A percentile compares a stretch with the other conserved stretches of the same genome.
phyloP scores from a whole-genome alignment of 306 rosid species.

The Acacia confusa region DNA sequence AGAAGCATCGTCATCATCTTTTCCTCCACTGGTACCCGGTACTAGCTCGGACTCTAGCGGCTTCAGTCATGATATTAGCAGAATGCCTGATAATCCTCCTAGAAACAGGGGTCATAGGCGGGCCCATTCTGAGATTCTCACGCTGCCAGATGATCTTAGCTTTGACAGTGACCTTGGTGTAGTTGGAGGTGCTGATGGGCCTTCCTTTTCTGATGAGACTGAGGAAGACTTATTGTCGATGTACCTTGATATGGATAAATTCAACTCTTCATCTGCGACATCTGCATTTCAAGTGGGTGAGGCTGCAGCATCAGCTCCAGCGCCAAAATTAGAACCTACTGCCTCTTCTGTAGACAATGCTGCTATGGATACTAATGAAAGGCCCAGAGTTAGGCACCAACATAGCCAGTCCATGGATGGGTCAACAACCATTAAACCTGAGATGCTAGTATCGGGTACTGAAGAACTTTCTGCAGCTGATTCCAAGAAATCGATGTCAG shows the following conservation, averaged over 20 bases:
- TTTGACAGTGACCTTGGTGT: constrained; percentile 69
- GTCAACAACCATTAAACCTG: constrained; percentile 60
- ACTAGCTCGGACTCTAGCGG: constrained; percentile 46
- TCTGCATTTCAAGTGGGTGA: constrained; percentile 55
- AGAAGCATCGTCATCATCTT: constrained; percentile 41
- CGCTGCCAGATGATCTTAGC: constrained; percentile 76
- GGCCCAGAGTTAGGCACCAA: constrained; percentile 75
- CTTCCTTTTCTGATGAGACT: constrained; percentile 66
- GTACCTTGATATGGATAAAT: constrained; percentile 80
- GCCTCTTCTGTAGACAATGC: constrained; percentile 37
- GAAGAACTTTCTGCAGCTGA: constrained; percentile 55
- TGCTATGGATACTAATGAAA: constrained; percentile 43
- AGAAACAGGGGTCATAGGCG: constrained; percentile 76
- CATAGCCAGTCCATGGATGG: constrained; percentile 91
- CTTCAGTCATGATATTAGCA: constrained; percentile 73
- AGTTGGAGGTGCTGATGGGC: constrained; percentile 64
- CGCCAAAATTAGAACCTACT: background rate
- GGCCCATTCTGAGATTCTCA: constrained; percentile 80
- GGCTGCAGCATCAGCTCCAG: constrained; percentile 24
- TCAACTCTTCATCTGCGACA: constrained; percentile 66
- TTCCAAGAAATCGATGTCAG: constrained; percentile 66
- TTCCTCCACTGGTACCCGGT: constrained; percentile 51
- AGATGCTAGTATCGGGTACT: constrained; percentile 56
- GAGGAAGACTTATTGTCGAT: constrained; percentile 71
- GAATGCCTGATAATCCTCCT: constrained; percentile 79